Conservation (phyloP, 495 filamentous ascomycete genomes). For the Letharia columbiana region DNA sequence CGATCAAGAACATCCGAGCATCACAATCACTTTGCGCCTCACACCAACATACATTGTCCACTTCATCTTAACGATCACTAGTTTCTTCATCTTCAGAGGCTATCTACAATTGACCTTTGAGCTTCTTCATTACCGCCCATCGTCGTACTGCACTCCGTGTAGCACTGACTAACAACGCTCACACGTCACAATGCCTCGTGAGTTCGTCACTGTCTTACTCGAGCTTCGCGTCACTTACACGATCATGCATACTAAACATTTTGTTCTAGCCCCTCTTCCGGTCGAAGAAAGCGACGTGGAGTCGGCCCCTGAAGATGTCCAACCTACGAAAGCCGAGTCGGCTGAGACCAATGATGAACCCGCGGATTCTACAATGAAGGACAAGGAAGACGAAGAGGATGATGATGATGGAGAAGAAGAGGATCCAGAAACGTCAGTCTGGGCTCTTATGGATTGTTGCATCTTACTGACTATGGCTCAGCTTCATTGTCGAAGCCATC, state of each 20-base stretch:
- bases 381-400: conserved; percentile 19
- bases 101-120: conserved; percentile 3
- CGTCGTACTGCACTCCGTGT: background rate
- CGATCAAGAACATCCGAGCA: conserved; percentile 1
- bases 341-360: conserved; percentile 31
- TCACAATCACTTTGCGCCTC: conserved; percentile 15
- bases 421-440: conserved; percentile 31
- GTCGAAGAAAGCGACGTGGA: conserved; percentile 39
- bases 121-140: background rate
- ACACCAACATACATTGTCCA: conserved; percentile 1
- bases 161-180: background rate
- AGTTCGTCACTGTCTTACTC: conserved; percentile 11
- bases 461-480: conserved; percentile 21
- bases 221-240: conserved; percentile 10
- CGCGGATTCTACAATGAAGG: conserved; percentile 16
- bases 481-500: conserved; percentile 56
- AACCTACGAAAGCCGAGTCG: conserved; percentile 21
- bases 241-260: background rate
- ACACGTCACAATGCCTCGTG: conserved; percentile 21
- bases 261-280: conserved; percentile 33
- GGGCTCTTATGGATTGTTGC: background rate
- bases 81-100: conserved; percentile 3
- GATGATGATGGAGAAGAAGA: conserved; percentile 30
- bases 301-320: conserved; percentile 35
- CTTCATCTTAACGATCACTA: conserved; percentile 1